These are phyloP conservation scores for Murraya paniculata DNA, from an alignment of 345 rosid species.

Conservation along the genomic window DNA sequence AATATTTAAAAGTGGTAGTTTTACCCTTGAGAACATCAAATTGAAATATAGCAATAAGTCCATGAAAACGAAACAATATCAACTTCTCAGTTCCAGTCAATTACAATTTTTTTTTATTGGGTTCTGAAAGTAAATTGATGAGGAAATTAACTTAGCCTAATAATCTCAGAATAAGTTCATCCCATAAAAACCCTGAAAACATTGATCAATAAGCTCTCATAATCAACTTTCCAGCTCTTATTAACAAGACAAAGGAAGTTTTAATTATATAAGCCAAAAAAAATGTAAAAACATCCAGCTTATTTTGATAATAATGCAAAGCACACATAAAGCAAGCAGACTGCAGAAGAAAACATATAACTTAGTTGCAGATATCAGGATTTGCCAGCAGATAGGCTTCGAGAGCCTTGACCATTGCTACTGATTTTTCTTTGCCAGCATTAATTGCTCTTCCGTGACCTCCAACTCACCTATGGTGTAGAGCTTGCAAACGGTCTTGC, in stretches of 20 bases:
- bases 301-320: not conserved
- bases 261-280: no score
- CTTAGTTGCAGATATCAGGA: not conserved
- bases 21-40: not conserved
- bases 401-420: not conserved
- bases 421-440: not conserved
- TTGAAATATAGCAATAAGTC: not conserved
- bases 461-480: conserved; percentile 15
- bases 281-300: not conserved
- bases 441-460: conserved; percentile 26
- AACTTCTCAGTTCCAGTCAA: no score
- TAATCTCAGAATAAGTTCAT: not conserved
- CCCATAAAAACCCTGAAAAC: not conserved
- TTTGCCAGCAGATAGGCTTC: conserved; percentile 1
- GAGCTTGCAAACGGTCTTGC: conserved; percentile 23
- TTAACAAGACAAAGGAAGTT: not conserved
- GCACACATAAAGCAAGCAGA: not conserved
- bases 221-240: not conserved
- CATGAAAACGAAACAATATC: not conserved
- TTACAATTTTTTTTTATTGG: not conserved
- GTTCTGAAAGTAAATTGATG: not conserved
- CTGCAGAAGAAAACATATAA: not conserved
- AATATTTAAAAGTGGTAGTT: no score
- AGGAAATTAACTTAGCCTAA: not conserved
- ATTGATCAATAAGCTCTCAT: not conserved